These are phyloP conservation scores for Graphilbum ipis-grandicollis DNA, from an alignment of 2,329 filamentous ascomycete species.

Conservation along the genomic window DNA sequence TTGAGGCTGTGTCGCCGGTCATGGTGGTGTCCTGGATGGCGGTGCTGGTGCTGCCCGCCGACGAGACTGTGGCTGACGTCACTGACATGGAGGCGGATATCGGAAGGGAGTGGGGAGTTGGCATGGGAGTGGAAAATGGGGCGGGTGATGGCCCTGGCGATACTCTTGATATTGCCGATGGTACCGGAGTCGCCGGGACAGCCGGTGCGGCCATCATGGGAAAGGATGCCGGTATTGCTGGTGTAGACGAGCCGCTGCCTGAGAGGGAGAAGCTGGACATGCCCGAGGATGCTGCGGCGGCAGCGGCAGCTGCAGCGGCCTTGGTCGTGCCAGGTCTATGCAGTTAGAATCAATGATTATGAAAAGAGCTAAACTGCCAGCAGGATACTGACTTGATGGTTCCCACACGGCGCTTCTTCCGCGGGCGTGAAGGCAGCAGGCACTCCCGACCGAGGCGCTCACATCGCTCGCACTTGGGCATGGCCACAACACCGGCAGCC, in stretches of 20 bases:
- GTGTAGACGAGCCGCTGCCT: no score
- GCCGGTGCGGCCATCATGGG: no score
- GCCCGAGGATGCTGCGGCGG: background rate
- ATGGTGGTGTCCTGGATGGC: background rate
- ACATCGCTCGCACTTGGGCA: constrained; percentile 8
- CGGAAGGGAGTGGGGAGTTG: no score
- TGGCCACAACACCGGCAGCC: constrained; percentile 4
- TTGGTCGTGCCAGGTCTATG: background rate
- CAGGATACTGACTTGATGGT: constrained; percentile 3
- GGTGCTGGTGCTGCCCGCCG: background rate
- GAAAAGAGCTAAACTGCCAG: background rate
- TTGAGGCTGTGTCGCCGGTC: background rate
- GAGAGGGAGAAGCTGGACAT: no score
- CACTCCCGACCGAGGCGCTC: constrained; percentile 9
- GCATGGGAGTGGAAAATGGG: no score
- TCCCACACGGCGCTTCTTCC: constrained; percentile 9
- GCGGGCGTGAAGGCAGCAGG: constrained; percentile 7
- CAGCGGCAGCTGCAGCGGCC: background rate
- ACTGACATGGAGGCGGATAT: no score
- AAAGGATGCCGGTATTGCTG: no score
- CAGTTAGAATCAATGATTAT: no score
- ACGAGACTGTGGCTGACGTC: background rate
- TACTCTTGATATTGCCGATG: no score
- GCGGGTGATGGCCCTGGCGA: no score
- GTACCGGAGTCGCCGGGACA: background rate